Conservation (phyloP, 805 yeast species). For the Hanseniaspora occidentalis region DNA sequence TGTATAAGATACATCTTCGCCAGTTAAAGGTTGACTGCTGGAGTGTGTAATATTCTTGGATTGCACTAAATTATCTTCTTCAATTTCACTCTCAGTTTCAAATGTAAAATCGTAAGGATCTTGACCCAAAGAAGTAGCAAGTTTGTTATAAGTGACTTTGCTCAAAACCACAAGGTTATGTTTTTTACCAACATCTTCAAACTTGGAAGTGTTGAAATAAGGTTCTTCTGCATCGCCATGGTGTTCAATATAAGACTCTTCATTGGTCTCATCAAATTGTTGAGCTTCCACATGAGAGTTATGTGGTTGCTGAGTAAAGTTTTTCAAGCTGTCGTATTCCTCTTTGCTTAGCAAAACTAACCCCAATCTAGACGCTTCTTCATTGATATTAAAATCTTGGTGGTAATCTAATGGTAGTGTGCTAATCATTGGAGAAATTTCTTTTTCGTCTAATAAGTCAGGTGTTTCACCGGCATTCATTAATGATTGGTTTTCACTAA, state of each 20-base stretch:
- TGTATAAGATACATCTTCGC: no score
- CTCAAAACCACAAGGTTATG: background rate
- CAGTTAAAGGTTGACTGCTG: background rate
- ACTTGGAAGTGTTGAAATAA: background rate
- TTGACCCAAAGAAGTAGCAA: background rate
- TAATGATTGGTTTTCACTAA: no score
- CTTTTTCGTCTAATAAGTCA: no score
- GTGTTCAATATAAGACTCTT: background rate
- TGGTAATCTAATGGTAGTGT: no score
- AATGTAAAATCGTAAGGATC: slow-evolving; percentile 1
- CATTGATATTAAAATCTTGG: no score
- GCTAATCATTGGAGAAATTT: no score
- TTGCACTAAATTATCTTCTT: background rate
- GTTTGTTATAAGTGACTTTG: background rate
- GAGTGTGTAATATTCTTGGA: background rate
- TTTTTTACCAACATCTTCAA: background rate
- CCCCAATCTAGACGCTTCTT: no score
- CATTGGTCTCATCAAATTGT: background rate
- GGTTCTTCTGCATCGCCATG: background rate
- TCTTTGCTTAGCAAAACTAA: no score
- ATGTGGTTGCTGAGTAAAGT: no score
- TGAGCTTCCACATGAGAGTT: background rate
- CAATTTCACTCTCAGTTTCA: slow-evolving; percentile 4
- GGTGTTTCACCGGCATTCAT: no score
- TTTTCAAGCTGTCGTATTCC: background rate